A percentile compares a stretch with the other conserved stretches of the same genome.
Conservation (phyloP, 768 basidiomycete genomes). For the Lentinus brumalis region DNA sequence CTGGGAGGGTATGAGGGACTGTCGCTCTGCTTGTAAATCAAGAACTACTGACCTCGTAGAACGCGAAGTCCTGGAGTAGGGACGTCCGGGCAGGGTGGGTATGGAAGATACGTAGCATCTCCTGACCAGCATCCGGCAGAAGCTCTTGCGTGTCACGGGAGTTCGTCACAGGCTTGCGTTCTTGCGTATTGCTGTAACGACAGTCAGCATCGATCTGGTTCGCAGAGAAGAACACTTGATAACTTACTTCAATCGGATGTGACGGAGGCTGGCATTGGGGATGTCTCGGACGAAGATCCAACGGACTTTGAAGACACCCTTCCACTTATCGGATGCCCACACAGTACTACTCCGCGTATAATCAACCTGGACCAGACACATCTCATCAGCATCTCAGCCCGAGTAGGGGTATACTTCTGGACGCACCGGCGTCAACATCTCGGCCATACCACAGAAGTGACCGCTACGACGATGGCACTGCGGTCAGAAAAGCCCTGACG, state of each 20-base stretch:
- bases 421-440: constrained; percentile 91
- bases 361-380: constrained; percentile 59
- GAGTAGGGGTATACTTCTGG: neutral
- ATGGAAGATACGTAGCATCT: constrained; percentile 95
- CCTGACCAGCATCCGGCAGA: constrained; percentile 92
- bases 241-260: constrained; percentile 82
- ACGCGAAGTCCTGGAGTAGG: constrained; percentile 89
- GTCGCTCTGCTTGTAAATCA: neutral
- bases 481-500: neutral
- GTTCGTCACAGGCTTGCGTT: constrained; percentile 97
- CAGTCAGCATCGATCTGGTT: neutral
- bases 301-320: constrained; percentile 96
- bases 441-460: constrained; percentile 98
- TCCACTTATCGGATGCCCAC: constrained; percentile 99
- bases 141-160: constrained; percentile 98
- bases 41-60: constrained; percentile 69
- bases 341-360: constrained; percentile 94
- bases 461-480: constrained; percentile 51
- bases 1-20: constrained; percentile 37
- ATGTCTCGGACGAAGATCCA: constrained; percentile 99
- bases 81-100: constrained; percentile 93
- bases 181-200: constrained; percentile 82
- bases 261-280: constrained; percentile 84
- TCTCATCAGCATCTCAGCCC: neutral
- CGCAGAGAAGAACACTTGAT: neutral